A percentile compares a stretch with the other conserved stretches of the same genome.
Evolutionary conservation across 2,329 filamentous ascomycete species (phyloP).

Genomic region (Fusarium nanum): DNA sequence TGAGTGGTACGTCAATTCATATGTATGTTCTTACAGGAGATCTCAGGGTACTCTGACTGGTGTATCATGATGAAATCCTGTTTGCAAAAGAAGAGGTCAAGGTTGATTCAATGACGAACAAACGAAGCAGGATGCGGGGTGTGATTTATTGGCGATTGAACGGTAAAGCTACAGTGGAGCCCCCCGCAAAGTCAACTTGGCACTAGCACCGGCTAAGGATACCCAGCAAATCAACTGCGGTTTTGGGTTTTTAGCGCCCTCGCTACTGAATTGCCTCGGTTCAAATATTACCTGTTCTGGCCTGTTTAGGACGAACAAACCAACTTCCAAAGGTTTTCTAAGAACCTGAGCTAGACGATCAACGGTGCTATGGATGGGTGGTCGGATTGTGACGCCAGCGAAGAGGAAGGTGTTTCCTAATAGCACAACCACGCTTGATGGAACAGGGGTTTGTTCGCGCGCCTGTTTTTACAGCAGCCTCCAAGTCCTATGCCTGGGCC

Average conservation of each 20-base stretch:
- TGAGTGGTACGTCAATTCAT: background rate
- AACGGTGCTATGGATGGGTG: no score
- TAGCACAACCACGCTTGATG: no score
- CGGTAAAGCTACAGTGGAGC: background rate
- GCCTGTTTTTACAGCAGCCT: background rate
- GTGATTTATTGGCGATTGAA: background rate
- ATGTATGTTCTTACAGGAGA: background rate
- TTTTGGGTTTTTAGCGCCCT: background rate
- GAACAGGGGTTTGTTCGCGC: background rate
- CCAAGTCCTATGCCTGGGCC: background rate
- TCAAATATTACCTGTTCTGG: background rate
- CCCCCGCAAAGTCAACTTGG: background rate
- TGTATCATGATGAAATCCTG: background rate
- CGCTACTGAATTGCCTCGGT: background rate
- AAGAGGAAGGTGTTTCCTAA: no score
- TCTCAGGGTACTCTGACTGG: background rate
- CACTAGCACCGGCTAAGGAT: background rate
- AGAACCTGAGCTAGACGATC: fast-evolving
- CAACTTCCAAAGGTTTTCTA: background rate
- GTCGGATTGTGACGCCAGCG: fast-evolving
- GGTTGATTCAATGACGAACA: background rate
- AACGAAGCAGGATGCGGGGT: background rate
- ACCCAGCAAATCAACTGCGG: background rate
- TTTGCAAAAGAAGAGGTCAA: background rate
- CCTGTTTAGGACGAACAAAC: background rate